These are phyloP conservation scores for Coelastrella sp. DNA, from an alignment of 139 green algal genomes.

Conservation along the genomic window DNA sequence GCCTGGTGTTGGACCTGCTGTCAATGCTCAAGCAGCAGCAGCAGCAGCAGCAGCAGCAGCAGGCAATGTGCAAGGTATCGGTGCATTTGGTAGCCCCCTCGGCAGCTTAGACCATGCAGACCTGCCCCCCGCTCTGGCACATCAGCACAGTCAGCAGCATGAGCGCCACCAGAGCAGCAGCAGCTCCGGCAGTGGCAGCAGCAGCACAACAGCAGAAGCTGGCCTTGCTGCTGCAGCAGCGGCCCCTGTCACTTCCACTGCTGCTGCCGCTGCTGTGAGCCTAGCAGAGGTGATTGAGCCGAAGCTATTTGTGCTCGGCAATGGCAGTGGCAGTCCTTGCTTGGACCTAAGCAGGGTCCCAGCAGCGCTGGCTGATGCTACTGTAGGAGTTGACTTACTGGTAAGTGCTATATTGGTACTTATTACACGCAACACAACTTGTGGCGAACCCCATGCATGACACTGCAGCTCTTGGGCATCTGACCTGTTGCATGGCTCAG, in stretches of 20 bases:
- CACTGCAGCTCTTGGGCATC: too few relatives aligned
- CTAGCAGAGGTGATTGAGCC: constrained; percentile 31
- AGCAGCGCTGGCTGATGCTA: constrained; percentile 77
- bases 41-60: constrained; percentile 48
- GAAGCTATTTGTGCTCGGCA: constrained; percentile 87
- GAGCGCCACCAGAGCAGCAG: neutral
- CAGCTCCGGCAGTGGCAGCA: neutral
- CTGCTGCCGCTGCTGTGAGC: neutral
- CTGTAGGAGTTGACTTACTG: constrained; percentile 90
- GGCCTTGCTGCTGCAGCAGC: constrained; percentile 15
- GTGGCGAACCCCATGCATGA: too few relatives aligned
- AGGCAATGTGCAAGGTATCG: neutral
- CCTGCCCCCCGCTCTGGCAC: too few relatives aligned
- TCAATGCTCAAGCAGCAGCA: neutral
- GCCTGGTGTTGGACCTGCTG: neutral
- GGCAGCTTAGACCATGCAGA: too few relatives aligned
- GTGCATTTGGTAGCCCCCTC: too few relatives aligned
- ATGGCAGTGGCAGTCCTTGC: constrained; percentile 93
- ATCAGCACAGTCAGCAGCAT: neutral
- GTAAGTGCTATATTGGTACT: neutral
- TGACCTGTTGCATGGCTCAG: too few relatives aligned
- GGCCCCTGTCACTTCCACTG: neutral
- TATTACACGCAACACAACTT: too few relatives aligned
- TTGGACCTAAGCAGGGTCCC: constrained; percentile 93
- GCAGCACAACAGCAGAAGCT: neutral